Conservation (phyloP, 2,329 filamentous ascomycete genomes). For the Phialophora chinensis region DNA sequence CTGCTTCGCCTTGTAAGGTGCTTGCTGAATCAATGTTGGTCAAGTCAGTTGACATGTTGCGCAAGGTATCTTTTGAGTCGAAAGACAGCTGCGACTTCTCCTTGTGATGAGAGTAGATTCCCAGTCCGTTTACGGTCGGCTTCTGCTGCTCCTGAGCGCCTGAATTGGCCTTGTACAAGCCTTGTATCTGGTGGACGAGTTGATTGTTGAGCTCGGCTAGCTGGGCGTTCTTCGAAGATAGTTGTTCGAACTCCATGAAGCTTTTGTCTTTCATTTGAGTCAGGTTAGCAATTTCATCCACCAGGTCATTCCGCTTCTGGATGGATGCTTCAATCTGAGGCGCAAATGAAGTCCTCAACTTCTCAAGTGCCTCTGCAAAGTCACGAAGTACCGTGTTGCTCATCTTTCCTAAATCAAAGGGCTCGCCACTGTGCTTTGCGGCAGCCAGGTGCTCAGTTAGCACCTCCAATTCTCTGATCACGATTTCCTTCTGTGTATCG, state of each 20-base stretch:
- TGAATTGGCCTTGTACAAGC: conserved; percentile 82
- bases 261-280: conserved; percentile 89
- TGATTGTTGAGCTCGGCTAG: conserved; percentile 95
- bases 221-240: conserved; percentile 93
- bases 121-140: conserved; percentile 60
- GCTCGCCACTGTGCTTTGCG: conserved; percentile 80
- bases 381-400: conserved; percentile 67
- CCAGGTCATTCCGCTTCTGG: conserved; percentile 79
- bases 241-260: conserved; percentile 91
- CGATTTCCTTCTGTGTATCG: conserved; percentile 93
- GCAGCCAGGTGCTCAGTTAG: conserved; percentile 86
- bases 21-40: conserved; percentile 65
- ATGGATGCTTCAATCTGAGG: conserved; percentile 85
- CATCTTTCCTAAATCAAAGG: conserved; percentile 76
- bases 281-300: conserved; percentile 83
- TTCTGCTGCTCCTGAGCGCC: conserved; percentile 49
- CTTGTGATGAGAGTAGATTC: conserved; percentile 65
- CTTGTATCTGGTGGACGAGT: conserved; percentile 91
- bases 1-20: conserved; percentile 69
- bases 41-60: conserved; percentile 54
- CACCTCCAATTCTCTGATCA: conserved; percentile 88
- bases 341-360: conserved; percentile 79
- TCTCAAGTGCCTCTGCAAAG: conserved; percentile 66
- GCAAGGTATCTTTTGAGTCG: conserved; percentile 49
- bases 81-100: conserved; percentile 56